Evolutionary conservation across 202 grass and related monocot species (phyloP), one percentile per base, ranked within the genome.

Genomic region (Panicum hallii): DNA sequence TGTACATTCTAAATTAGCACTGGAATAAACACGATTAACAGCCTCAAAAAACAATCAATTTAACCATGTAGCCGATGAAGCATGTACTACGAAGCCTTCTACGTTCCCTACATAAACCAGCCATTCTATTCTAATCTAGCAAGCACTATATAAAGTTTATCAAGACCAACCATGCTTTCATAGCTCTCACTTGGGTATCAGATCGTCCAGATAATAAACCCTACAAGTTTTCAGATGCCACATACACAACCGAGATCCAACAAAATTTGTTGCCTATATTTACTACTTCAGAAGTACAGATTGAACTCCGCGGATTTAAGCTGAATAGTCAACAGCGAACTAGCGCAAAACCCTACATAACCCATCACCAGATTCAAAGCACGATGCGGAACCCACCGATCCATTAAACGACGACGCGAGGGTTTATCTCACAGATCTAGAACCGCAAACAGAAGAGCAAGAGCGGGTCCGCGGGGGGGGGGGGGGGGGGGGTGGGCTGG

Each of bases 401-500:
- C 75, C 80, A 83, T 2, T 0, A 15, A 40, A 4, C 4, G 15
- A 32, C 32, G 32, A 56, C 7, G 11, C 8, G 0, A 6, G 8
- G 11, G 40, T 1, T 36, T 5, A 5, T 67, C 23, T 15, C 16
- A 12, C 75, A 34, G 49, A 90, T 87, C 86, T 84, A 60, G 13
- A 34, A 0, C 22, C 1, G 43, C 62, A 9, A 66, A 28, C 15
- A 5, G 13, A 15, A 6, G 2, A 0, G 2, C 4, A 60, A 6
- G 23, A 16, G 42, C 1, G 17, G 2, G 9, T n/a, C 26, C 0
- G 2, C 0, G 52, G 0, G 1, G 6, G 0, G 2, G 0, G 52
- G 0, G 1, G 6, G 0, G 2, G 0, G 52, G 0, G 1, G 6
- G 0, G 2, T 0, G 52, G 0, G 1, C 4, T 0, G 2, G 0